Conservation (phyloP, 2,329 filamentous ascomycete species). For the Diaporthe aspalathi region DNA sequence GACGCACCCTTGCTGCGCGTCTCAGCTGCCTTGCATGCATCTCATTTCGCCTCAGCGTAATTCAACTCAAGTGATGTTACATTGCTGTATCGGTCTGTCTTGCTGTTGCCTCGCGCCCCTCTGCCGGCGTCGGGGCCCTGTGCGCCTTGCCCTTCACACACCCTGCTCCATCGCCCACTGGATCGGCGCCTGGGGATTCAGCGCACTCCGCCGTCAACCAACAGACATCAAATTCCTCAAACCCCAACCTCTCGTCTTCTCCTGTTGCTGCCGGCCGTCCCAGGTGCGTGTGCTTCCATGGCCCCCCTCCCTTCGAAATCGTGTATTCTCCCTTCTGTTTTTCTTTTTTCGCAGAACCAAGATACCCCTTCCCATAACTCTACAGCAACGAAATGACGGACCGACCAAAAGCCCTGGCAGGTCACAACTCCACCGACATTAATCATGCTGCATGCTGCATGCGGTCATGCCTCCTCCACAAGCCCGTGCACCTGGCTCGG, state of each 20-base stretch:
- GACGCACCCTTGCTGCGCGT: not conserved
- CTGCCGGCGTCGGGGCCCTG: not conserved
- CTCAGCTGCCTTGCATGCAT: not conserved
- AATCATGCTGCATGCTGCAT: not conserved
- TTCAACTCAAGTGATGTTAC: constrained; percentile 34
- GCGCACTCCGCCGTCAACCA: constrained; percentile 21
- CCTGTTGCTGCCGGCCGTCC: constrained; percentile 29
- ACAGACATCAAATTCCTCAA: constrained; percentile 22
- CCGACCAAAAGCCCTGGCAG: not conserved
- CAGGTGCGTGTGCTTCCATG: constrained; percentile 35
- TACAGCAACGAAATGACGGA: constrained; percentile 16
- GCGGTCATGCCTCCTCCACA: constrained; percentile 11
- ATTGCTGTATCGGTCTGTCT: constrained; percentile 39
- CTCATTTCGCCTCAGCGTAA: not conserved
- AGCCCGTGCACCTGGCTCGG: not conserved
- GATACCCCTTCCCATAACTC: not conserved
- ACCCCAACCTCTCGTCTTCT: constrained; percentile 9
- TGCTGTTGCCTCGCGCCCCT: constrained; percentile 34
- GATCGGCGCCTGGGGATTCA: not conserved
- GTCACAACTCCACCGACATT: constrained; percentile 8
- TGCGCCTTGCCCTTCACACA: constrained; percentile 1
- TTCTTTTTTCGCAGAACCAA: constrained; percentile 13
- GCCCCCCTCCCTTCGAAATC: constrained; percentile 16
- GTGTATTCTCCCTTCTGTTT: constrained; percentile 1
- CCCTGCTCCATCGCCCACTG: not conserved